A percentile compares a stretch with the other conserved stretches of the same genome.
These are phyloP conservation scores for Hypseocharis bilobata DNA, from an alignment of 441 rosid genomes.

Conservation along the genomic window DNA sequence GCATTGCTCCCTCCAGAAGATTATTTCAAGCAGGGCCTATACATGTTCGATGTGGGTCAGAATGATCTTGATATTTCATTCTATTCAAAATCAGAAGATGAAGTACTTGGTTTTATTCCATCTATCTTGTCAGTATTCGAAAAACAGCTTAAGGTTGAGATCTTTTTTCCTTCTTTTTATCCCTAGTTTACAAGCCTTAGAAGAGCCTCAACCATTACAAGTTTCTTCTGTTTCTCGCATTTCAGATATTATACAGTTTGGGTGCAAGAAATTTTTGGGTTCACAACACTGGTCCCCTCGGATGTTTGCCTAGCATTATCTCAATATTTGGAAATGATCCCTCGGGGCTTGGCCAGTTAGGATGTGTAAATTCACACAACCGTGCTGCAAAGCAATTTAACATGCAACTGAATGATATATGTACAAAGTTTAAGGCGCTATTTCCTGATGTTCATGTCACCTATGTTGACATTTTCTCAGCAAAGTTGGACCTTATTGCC, in stretches of 20 bases:
- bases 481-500: slow-evolving; percentile 41
- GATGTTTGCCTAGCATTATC: slow-evolving; percentile 40
- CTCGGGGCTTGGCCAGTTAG: slow-evolving; percentile 30
- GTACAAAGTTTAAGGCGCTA: slow-evolving; percentile 25
- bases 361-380: slow-evolving; percentile 34
- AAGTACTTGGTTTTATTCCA: slow-evolving; percentile 28
- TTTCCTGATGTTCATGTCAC: slow-evolving; percentile 32
- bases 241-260: slow-evolving; percentile 25
- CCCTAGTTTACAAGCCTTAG: too few relatives aligned
- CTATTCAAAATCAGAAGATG: slow-evolving; percentile 25
- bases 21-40: slow-evolving; percentile 30
- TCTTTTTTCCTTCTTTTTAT: background rate
- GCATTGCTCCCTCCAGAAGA: slow-evolving; percentile 30
- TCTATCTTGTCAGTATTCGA: slow-evolving; percentile 24
- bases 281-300: slow-evolving; percentile 45
- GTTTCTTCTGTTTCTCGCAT: background rate
- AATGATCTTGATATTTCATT: slow-evolving; percentile 37
- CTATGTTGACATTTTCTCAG: slow-evolving; percentile 42
- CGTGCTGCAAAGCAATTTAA: slow-evolving; percentile 35
- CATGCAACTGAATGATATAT: slow-evolving; percentile 26
- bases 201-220: too few relatives aligned
- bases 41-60: slow-evolving; percentile 40
- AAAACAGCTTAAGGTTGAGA: slow-evolving; percentile 28
- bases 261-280: slow-evolving; percentile 50
- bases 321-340: slow-evolving; percentile 18